Evolutionary conservation across 331 rosid species (phyloP).

Genomic region (Arachis monticola): DNA sequence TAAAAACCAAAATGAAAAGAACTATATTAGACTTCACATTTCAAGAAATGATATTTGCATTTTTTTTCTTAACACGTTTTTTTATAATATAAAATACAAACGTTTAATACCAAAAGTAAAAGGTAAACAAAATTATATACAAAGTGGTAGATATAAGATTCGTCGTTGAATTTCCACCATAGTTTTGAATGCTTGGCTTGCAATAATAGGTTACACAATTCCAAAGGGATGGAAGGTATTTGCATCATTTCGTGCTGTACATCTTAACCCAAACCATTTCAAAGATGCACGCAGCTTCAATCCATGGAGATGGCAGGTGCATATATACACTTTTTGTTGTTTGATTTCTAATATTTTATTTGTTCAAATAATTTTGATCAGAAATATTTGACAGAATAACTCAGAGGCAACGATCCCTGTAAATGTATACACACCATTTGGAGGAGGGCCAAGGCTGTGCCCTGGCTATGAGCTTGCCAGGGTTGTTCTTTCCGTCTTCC

Average conservation of each 20-base stretch:
- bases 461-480: conserved; percentile 95
- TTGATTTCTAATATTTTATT: neutral
- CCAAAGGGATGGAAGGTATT: conserved; percentile 94
- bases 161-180: neutral
- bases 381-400: conserved; percentile 45
- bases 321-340: neutral
- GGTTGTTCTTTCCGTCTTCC: conserved; percentile 88
- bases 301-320: conserved; percentile 98
- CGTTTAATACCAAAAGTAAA: no score
- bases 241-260: conserved; percentile 93
- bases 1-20: no score
- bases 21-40: no score
- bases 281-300: conserved; percentile 84
- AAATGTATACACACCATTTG: conserved; percentile 83
- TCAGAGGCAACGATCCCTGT: conserved; percentile 50
- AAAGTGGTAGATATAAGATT: no score
- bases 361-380: conserved; percentile 3
- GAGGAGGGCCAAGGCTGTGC: conserved; percentile 90
- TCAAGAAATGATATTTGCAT: no score
- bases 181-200: neutral
- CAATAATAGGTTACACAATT: conserved; percentile 71
- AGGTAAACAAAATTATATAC: no score
- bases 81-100: no score
- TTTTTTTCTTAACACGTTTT: no score
- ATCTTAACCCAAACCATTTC: conserved; percentile 74